Conservation (phyloP, 495 filamentous ascomycete species). For the Penicillium lagena region DNA sequence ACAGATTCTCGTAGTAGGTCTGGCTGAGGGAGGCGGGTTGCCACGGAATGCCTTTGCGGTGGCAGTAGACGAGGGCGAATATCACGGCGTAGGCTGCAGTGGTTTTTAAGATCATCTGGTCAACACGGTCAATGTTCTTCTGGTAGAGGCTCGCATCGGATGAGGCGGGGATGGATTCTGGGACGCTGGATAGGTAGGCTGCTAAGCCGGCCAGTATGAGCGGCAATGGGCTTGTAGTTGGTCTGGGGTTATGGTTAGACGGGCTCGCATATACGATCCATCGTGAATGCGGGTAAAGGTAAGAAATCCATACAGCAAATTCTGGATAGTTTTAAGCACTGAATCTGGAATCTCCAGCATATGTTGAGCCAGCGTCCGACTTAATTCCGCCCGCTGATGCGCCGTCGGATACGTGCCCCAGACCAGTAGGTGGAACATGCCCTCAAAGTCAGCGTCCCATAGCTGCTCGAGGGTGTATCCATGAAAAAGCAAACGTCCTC, state of each 20-base stretch:
- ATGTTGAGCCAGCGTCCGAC: conserved; percentile 12
- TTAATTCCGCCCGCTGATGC: conserved; percentile 13
- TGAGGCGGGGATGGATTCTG: conserved; percentile 17
- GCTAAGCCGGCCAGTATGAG: conserved; percentile 28
- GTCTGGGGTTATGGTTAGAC: conserved; percentile 4
- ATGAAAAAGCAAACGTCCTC: conserved; percentile 22
- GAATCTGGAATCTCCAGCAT: conserved; percentile 21
- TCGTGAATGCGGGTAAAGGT: no score
- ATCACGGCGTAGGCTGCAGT: conserved; percentile 27
- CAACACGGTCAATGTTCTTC: conserved; percentile 8
- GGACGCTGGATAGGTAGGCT: conserved; percentile 18
- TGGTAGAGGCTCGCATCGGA: conserved; percentile 21
- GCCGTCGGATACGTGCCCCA: conserved; percentile 23
- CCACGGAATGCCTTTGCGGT: conserved; percentile 18
- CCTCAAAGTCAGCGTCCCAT: conserved; percentile 31
- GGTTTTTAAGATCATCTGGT: conserved; percentile 20
- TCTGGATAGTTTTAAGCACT: conserved; percentile 17
- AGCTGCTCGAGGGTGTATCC: conserved; percentile 27
- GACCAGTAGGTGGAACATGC: conserved; percentile 30
- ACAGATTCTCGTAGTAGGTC: conserved; percentile 28
- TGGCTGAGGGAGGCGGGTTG: conserved; percentile 10
- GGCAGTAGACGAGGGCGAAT: conserved; percentile 21
- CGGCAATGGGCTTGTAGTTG: conserved; percentile 18
- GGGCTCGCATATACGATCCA: no score
- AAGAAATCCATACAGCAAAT: conserved; percentile 19